A percentile compares a stretch with the other conserved stretches of the same genome.
Evolutionary conservation across 1,284 basidiomycete genomes (phyloP).

Genomic region (Cutaneotrichosporon sp.): DNA sequence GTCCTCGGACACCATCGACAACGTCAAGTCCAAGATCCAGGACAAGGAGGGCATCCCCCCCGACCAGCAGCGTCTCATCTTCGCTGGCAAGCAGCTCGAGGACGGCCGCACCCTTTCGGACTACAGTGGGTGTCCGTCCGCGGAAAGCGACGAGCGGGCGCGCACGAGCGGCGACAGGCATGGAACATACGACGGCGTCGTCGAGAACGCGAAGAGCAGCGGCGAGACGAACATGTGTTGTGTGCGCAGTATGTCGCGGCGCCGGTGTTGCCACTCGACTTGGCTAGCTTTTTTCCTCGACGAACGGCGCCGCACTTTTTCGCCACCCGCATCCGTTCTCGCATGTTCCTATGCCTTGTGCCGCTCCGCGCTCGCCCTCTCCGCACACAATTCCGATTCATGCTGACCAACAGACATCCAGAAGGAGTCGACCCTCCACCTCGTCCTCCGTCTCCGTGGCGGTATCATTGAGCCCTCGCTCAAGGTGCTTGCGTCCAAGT

Average conservation of each 20-base stretch:
- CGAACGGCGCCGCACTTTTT: too few species aligned
- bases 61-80: conserved; percentile 90
- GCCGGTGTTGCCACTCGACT: too few species aligned
- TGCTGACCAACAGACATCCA: conserved; percentile 63
- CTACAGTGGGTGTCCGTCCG: conserved; percentile 57
- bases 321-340: too few species aligned
- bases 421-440: conserved; percentile 97
- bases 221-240: not conserved
- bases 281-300: too few species aligned
- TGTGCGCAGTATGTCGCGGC: too few species aligned
- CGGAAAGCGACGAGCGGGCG: not conserved
- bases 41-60: conserved; percentile 72
- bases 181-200: not conserved
- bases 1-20: conserved; percentile 59
- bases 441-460: conserved; percentile 95
- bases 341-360: not conserved
- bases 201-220: not conserved
- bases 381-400: not conserved
- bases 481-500: conserved; percentile 92
- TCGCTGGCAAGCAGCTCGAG: conserved; percentile 93
- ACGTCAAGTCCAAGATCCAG: conserved; percentile 58
- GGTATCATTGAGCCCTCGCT: conserved; percentile 99
- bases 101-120: conserved; percentile 90
- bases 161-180: not conserved
- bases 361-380: not conserved